Evolutionary conservation across 257 asterid species (phyloP).

Genomic region (Anisodus acutangulus): DNA sequence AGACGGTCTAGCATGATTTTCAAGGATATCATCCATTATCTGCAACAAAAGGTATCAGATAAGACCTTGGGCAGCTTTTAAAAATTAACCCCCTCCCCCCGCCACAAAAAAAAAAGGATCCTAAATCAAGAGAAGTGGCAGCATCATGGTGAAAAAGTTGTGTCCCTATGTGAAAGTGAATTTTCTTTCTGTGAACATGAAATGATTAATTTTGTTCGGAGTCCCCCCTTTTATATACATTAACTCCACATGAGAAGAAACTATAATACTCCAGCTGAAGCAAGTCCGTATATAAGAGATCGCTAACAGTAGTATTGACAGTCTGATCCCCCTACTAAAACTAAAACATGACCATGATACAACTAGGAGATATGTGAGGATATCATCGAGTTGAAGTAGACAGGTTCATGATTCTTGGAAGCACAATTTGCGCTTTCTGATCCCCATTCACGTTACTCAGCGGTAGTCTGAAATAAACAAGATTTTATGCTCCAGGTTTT

Average conservation of each 20-base stretch:
- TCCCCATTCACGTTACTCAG: neutral
- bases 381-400: conserved; percentile 17
- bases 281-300: neutral
- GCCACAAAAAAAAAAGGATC: neutral
- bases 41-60: conserved; percentile 31
- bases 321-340: neutral
- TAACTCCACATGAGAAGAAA: neutral
- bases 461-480: neutral
- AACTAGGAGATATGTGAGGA: neutral
- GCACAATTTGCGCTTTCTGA: neutral
- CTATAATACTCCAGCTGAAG: neutral
- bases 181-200: neutral
- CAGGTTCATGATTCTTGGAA: neutral
- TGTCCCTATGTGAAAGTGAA: neutral
- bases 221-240: neutral
- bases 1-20: conserved; percentile 58
- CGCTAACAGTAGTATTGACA: neutral
- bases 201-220: neutral
- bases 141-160: neutral
- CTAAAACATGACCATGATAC: neutral
- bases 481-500: neutral
- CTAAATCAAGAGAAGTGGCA: neutral
- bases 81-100: neutral
- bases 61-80: neutral
- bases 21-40: conserved; percentile 70